Conservation (phyloP, 495 filamentous ascomycete genomes). For the Xylaria nigripes region DNA sequence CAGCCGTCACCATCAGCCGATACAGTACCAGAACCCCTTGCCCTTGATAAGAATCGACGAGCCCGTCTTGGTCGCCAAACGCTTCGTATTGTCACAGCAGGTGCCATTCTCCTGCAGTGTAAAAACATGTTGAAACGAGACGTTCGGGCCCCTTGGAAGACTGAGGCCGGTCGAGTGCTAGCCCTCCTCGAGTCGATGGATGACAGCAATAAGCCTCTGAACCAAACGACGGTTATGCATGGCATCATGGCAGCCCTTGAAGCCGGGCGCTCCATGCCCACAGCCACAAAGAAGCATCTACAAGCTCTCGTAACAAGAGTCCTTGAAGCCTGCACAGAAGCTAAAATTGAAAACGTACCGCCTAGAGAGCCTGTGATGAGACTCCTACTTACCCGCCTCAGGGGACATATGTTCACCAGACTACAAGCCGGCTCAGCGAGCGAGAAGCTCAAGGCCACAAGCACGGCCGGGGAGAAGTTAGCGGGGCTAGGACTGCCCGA, state of each 20-base stretch:
- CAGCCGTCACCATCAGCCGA: conserved; percentile 40
- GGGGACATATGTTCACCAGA: conserved; percentile 66
- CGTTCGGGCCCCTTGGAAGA: conserved; percentile 80
- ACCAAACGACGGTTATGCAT: conserved; percentile 48
- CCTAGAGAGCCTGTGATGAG: conserved; percentile 72
- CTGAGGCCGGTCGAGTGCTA: conserved; percentile 70
- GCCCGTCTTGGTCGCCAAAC: conserved; percentile 55
- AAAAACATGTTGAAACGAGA: conserved; percentile 95
- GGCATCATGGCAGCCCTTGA: conserved; percentile 72
- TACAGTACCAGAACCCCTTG: conserved; percentile 75
- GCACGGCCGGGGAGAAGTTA: conserved; percentile 73
- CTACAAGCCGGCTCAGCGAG: conserved; percentile 67
- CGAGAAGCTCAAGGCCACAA: conserved; percentile 74
- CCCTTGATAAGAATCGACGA: conserved; percentile 67
- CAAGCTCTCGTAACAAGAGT: conserved; percentile 44
- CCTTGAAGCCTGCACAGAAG: conserved; percentile 33
- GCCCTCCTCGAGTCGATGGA: conserved; percentile 38
- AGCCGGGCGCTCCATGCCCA: conserved; percentile 71
- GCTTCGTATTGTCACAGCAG: conserved; percentile 67
- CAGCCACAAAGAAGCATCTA: conserved; percentile 51
- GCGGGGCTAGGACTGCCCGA: conserved; percentile 75
- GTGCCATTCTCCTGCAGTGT: conserved; percentile 76
- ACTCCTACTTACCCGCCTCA: conserved; percentile 66
- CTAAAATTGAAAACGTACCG: conserved; percentile 32
- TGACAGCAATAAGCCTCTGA: conserved; percentile 23